Base-by-base conservation (phyloP, 768 basidiomycete species). In the Lactarius tabidus region DNA sequence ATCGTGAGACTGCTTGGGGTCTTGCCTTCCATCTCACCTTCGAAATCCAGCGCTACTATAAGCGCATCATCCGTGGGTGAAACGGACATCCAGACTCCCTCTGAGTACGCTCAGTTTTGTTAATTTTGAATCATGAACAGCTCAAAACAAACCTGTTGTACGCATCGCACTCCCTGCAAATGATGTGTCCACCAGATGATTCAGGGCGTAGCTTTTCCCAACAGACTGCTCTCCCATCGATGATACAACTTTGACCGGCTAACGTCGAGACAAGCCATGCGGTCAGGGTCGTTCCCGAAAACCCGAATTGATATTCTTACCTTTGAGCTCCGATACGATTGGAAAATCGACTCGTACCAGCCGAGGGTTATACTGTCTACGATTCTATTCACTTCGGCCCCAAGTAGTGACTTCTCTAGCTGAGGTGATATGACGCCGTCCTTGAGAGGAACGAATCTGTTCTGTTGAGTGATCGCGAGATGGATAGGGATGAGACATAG, bases 401-500 rank as follows among this genome's bases (percentile, higher is more conserved):
- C 87, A 1, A 88, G 76, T 36, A 88, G 72, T 0, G 81, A 76
- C 55, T 76, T 79, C 69, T 87, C 86, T 23, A 82, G 71, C 18
- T 80, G 78, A 0, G 79, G 67, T 0, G 84, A 85, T 43, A 75
- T 75, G 0, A 86, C 78, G 0, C 84, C 84, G 66, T 87, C 85
- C 64, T 84, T 86, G n/a, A 87, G 74, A 0, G 87, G 86, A 7
- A 87, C 68, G 63, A 87, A 87, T 0, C 84, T 75, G 65, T 87
- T 88, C 53, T 87, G 84, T 17, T 77, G 77, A 1, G 83, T 81
- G 35, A 88, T 69, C 0, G 85, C 86, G 41, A 87, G 77, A 29
- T 88, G 86, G 35, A 88, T 86, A 0, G 86, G 86, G 55, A 87
- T 86, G 29, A 88, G 74, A 64, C 86, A 88, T 1, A 88, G 66